Conservation (phyloP, 768 basidiomycete genomes). For the Termitomyces titanicus region DNA sequence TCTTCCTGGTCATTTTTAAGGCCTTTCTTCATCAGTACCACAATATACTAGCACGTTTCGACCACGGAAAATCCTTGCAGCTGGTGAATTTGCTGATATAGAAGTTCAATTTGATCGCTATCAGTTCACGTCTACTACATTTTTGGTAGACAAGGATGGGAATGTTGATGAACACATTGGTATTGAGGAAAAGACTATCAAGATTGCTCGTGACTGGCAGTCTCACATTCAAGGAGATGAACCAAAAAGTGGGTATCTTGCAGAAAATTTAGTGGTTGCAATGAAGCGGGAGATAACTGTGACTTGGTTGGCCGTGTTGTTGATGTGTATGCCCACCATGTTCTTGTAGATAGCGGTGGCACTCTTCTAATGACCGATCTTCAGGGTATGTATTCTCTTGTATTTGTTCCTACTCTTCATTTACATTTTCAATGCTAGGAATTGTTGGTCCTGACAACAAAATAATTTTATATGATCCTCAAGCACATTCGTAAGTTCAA, state of each 20-base stretch:
- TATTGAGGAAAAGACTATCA: too few relatives aligned
- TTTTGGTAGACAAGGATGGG: not conserved
- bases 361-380: not conserved
- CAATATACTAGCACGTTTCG: not conserved
- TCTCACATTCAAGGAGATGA: too few relatives aligned
- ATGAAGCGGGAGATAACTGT: not conserved
- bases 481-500: not conserved
- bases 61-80: not conserved
- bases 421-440: too few relatives aligned
- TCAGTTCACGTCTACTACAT: not conserved
- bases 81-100: not conserved
- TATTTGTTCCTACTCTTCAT: not conserved
- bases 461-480: not conserved
- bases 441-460: not conserved
- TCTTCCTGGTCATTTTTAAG: too few relatives aligned
- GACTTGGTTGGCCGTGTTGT: not conserved
- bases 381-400: not conserved
- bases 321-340: constrained; percentile 6
- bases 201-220: too few relatives aligned
- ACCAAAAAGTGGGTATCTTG: too few relatives aligned
- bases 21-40: too few relatives aligned
- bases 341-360: not conserved
- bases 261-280: constrained; percentile 4
- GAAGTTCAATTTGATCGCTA: not conserved
- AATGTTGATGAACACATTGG: constrained; percentile 1